These are phyloP conservation scores for Vaccinium myrtillus DNA, from an alignment of 148 eudicot species.

Conservation along the genomic window DNA sequence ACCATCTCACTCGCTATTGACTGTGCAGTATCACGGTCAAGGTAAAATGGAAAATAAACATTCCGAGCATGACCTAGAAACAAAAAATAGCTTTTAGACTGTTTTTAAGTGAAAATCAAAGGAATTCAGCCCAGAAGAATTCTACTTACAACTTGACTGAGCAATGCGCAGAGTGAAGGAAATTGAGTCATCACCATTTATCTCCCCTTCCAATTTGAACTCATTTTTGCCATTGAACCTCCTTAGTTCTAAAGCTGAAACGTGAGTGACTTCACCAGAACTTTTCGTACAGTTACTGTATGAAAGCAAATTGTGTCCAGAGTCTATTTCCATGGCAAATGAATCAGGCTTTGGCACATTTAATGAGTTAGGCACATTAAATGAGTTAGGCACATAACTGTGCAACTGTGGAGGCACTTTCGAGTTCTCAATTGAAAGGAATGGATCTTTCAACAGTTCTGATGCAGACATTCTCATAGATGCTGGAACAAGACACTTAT, in stretches of 20 bases:
- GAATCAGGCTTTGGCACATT: conserved; percentile 28
- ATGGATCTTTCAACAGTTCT: conserved; percentile 54
- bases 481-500: conserved; percentile 47
- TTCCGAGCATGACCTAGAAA: conserved; percentile 41
- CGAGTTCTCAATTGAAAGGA: conserved; percentile 34
- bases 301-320: conserved; percentile 27
- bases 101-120: neutral
- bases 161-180: conserved; percentile 49
- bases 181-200: conserved; percentile 43
- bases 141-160: conserved; percentile 37
- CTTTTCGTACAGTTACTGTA: conserved; percentile 32
- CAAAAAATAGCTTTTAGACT: neutral
- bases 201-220: conserved; percentile 49
- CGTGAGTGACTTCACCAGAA: conserved; percentile 29
- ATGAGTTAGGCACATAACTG: conserved; percentile 20
- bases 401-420: conserved; percentile 21
- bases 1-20: conserved; percentile 76
- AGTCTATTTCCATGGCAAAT: conserved; percentile 56
- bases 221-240: conserved; percentile 39
- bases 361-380: conserved; percentile 20
- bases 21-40: conserved; percentile 48
- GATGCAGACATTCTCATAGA: conserved; percentile 46
- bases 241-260: conserved; percentile 35
- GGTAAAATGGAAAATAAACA: conserved; percentile 56
- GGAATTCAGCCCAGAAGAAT: neutral